phyloP scores from a whole-genome alignment of 176 grass and related monocot genomes.

The Poa annua region DNA sequence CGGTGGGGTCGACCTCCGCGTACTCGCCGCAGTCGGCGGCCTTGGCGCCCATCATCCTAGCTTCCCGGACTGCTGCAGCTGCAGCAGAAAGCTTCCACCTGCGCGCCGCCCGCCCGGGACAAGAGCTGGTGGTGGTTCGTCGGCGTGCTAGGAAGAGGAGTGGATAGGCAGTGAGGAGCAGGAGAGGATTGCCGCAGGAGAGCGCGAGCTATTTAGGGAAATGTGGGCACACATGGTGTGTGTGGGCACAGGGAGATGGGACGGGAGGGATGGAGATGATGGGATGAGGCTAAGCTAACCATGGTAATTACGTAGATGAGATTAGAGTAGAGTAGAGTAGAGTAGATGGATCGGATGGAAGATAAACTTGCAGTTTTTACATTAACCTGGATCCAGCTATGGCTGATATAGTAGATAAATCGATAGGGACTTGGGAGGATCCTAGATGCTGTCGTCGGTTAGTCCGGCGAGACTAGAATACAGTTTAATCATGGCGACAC shows the following conservation, averaged over 20 bases:
- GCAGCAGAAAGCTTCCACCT: not conserved
- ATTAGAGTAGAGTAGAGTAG: constrained; percentile 32
- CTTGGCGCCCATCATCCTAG: constrained; percentile 62
- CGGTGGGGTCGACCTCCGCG: constrained; percentile 88
- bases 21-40: constrained; percentile 57
- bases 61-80: not conserved
- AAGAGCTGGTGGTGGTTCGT: not conserved
- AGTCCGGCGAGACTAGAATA: constrained; percentile 14
- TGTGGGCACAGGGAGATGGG: constrained; percentile 7
- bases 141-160: constrained; percentile 17
- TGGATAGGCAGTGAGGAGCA: constrained; percentile 38
- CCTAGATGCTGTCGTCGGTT: constrained; percentile 48
- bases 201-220: constrained; percentile 42
- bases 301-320: not conserved
- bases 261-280: not conserved
- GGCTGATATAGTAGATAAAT: not conserved
- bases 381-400: not conserved
- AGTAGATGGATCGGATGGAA: constrained; percentile 25
- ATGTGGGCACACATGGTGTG: constrained; percentile 51
- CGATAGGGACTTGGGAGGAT: constrained; percentile 34
- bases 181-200: constrained; percentile 21
- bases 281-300: constrained; percentile 23
- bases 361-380: constrained; percentile 33
- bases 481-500: constrained; percentile 18
- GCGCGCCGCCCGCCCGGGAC: constrained; percentile 15